Evolutionary conservation across 2,329 filamentous ascomycete genomes (phyloP).

Genomic region (Ramichloridium luteum): DNA sequence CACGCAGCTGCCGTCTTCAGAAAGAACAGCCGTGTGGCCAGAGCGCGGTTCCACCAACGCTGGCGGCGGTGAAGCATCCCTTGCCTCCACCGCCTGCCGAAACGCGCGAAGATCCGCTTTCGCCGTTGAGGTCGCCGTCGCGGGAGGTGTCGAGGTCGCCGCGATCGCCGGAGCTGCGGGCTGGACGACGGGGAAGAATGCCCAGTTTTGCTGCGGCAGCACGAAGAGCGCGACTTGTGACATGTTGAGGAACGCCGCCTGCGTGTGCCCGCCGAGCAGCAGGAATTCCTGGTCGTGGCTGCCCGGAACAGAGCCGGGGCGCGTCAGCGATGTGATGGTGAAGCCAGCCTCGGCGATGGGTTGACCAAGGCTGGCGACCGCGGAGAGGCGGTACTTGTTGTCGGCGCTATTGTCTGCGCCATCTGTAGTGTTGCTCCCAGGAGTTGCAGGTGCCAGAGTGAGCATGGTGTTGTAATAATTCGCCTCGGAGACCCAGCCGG

Average conservation of each 20-base stretch:
- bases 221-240: constrained; percentile 79
- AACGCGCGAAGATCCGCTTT: constrained; percentile 46
- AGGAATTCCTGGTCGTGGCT: constrained; percentile 65
- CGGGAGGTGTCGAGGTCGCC: too few relatives aligned
- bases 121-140: constrained; percentile 15
- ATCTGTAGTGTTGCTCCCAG: too few relatives aligned
- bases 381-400: constrained; percentile 33
- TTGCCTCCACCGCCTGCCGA: constrained; percentile 26
- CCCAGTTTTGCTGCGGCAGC: constrained; percentile 76
- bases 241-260: constrained; percentile 82
- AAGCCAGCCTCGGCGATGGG: constrained; percentile 79
- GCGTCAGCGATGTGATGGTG: constrained; percentile 60
- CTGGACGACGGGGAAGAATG: constrained; percentile 56
- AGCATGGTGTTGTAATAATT: constrained; percentile 75
- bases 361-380: constrained; percentile 44
- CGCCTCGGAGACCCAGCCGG: constrained; percentile 53
- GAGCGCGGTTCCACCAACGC: constrained; percentile 62
- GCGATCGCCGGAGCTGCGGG: too few relatives aligned
- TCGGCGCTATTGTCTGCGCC: constrained; percentile 24
- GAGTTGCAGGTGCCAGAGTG: constrained; percentile 45
- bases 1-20: constrained; percentile 63
- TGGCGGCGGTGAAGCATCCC: too few relatives aligned
- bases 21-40: constrained; percentile 75
- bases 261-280: constrained; percentile 74
- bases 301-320: constrained; percentile 56